Conservation (phyloP, 2,329 filamentous ascomycete genomes). For the Helotiales sp. region DNA sequence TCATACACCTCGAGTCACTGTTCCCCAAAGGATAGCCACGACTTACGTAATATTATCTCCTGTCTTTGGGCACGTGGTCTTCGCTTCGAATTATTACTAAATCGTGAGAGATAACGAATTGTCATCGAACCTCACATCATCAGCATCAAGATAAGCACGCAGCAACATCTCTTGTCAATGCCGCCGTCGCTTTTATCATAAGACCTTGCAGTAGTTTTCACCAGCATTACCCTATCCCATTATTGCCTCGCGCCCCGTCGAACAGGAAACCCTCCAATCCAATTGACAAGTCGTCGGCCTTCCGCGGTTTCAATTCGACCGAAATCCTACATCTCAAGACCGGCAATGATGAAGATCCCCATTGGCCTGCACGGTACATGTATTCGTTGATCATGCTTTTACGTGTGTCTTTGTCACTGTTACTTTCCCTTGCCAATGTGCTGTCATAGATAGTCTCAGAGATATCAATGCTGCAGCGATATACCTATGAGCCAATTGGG, state of each 20-base stretch:
- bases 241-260: background rate
- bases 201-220: background rate
- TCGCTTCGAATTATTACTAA: slow-evolving; percentile 1
- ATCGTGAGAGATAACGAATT: slow-evolving; percentile 7
- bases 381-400: slow-evolving; percentile 4
- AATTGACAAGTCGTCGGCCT: background rate
- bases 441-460: background rate
- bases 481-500: background rate
- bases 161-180: background rate
- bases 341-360: background rate
- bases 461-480: slow-evolving; percentile 9
- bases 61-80: background rate
- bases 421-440: slow-evolving; percentile 1
- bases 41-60: background rate
- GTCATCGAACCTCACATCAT: background rate
- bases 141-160: slow-evolving; percentile 7
- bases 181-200: background rate
- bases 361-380: background rate
- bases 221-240: slow-evolving; percentile 2
- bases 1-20: too few relatives aligned
- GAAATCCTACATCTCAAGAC: background rate
- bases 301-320: background rate
- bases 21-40: background rate
- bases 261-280: slow-evolving; percentile 1
- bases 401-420: slow-evolving; percentile 6